Base-by-base conservation (phyloP, 1,284 basidiomycete genomes). In the Apiotrichum montevideense region DNA sequence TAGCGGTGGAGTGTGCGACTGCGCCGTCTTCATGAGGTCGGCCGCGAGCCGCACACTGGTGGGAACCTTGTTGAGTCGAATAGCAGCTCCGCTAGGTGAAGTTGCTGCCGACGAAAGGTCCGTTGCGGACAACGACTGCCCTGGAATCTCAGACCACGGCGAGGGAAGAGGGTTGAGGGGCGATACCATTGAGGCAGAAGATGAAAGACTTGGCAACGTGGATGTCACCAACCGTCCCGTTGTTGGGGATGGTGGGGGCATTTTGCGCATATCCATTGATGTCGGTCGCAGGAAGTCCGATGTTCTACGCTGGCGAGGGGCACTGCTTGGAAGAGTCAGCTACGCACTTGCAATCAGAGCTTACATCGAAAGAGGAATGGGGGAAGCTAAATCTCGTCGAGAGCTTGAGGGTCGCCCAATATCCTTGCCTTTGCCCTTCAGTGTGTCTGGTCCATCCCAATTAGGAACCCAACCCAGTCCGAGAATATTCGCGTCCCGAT, bases 11-110 rank as follows among this genome's bases (percentile, higher is more conserved):
- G 60, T 62, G 5, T 56, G 55, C 4, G 63, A 59, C 33, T 55
- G 55, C 8, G 63, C 55, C 34, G 60, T 67, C 60, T 72, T 73
- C 55, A 76, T 67, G 21, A 81, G 61, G 40, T 81, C 80, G 11
- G 78, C 76, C 0, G 81, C 80, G 41, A 80, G 59, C n/a, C 79
- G 69, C 2, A 82, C 80, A 7, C 78, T 77, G 1, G 80, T 80
- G 0, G 80, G 80, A 2, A 82, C 79, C 3, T 79, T 69, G 58
- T 80, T 80, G n/a, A 82, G 62, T 0, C 79, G 75, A 34, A 82
- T 79, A 5, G 78, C 77, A 34, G 77, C 66, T 7, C 58, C 57
- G 10, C 55, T 74, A 3, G 74, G 59, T 3, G 70, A 65, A 4
- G 66, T 62, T 2, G 63, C 41, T 1, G 65, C 63, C 3, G 68